phyloP scores from a whole-genome alignment of 768 basidiomycete genomes.

The Lepiota venenata region DNA sequence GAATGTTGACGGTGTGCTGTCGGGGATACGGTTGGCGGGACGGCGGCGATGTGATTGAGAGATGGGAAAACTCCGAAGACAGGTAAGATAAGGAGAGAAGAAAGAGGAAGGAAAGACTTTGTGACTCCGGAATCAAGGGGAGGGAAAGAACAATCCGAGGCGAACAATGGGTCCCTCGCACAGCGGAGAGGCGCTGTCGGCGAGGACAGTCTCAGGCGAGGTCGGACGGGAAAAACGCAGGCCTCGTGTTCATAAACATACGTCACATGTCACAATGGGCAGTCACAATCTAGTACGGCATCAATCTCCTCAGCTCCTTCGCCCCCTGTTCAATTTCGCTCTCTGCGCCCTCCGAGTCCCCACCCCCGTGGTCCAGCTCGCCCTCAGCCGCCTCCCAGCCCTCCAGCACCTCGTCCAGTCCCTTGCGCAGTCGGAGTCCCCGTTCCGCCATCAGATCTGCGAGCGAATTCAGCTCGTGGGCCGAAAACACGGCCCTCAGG shows the following conservation, averaged over 20 bases:
- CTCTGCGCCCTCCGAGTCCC: constrained; percentile 37
- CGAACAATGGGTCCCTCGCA: constrained; percentile 12
- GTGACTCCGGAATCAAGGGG: constrained; percentile 6
- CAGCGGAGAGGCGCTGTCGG: constrained; percentile 15
- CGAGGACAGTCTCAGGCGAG: constrained; percentile 7
- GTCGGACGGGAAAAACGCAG: constrained; percentile 6
- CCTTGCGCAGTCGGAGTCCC: constrained; percentile 59
- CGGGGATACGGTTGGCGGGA: neutral
- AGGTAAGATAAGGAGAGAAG: constrained; percentile 12
- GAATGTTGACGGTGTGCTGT: no score
- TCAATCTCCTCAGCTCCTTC: constrained; percentile 52
- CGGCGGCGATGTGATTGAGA: constrained; percentile 1
- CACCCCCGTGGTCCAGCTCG: constrained; percentile 23
- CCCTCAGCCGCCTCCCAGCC: constrained; percentile 29
- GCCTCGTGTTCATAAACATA: constrained; percentile 28
- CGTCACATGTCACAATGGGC: constrained; percentile 20
- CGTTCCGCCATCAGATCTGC: constrained; percentile 78
- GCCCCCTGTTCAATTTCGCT: constrained; percentile 64
- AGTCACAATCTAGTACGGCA: constrained; percentile 48
- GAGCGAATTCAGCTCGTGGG: constrained; percentile 54
- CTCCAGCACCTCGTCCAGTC: constrained; percentile 55
- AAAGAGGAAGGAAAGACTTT: constrained; percentile 11
- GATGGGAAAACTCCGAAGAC: neutral
- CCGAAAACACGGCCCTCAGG: constrained; percentile 58
- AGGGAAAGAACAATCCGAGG: neutral